Base-by-base conservation (phyloP, 805 yeast species). In the Metahyphopichia silvanorum region DNA sequence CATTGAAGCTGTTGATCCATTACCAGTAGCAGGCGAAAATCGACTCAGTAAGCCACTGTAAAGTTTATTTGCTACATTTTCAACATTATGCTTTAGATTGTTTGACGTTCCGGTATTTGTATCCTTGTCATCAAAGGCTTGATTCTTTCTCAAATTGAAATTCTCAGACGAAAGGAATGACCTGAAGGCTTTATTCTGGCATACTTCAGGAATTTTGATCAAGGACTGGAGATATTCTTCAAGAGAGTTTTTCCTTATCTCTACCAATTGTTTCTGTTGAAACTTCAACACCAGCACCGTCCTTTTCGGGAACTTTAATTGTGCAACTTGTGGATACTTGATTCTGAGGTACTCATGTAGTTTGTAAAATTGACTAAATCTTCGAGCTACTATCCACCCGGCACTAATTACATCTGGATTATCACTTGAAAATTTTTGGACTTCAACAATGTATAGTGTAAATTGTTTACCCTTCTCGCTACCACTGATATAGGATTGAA, bases 301-400 rank as follows among this genome's bases (percentile, higher is more conserved):
- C 30, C 80, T 64, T 40, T 78, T 80, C 26, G 88, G 81, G 57
- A 76, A 74, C 29, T 64, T 71, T 11, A 82, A 45, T 2, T 51
- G 53, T 5, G 63, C 56, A 2, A 82, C 78, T 28, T 58, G 63
- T 0, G 78, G 71, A 44, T 78, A 81, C 27, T 58, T 63, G 2
- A 55, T 53, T 35, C 69, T 75, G 43, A 89, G 58, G 40, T 83
- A 78, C 39, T 76, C 77, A 49, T 89, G 79, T 21, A 89, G 63
- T 40, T 72, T 75, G 56, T 70, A 79, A 54, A 89, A 89, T 50
- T 91, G 96, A 45, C 85, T 85, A 50, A 79, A 89, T 36, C 98
- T 66, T 44, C 96, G 63, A 0, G 95, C 91, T n/a, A 88, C 84
- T 33, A 86, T 77, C 97, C 97, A 91, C 0, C 86, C 83, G 0